Percentiles rank a stretch among this genome's conserved stretches.
Conservation (phyloP, 768 basidiomycete species). For the Calocybe cyanea region DNA sequence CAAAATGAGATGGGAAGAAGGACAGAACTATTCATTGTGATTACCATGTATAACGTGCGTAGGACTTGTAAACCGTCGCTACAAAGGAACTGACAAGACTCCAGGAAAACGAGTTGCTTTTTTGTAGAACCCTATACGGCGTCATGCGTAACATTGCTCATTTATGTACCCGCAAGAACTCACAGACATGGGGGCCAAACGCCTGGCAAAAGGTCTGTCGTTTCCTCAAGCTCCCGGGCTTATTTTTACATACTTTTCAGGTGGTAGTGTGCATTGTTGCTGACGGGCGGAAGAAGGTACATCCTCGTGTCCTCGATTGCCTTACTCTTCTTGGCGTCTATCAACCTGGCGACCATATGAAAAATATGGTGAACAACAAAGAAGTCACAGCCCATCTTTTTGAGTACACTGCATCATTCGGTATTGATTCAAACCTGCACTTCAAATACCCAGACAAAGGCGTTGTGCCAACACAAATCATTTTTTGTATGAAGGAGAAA, state of each 20-base stretch:
- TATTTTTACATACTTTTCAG: conserved; percentile 28
- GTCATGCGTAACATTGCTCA: conserved; percentile 88
- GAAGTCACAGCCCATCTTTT: conserved; percentile 63
- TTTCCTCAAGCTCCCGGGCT: background rate
- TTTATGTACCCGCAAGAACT: conserved; percentile 80
- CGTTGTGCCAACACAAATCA: conserved; percentile 90
- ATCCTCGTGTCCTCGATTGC: conserved; percentile 83
- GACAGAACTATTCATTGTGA: conserved; percentile 90
- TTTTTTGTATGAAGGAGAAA: conserved; percentile 89
- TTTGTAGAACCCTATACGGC: conserved; percentile 91
- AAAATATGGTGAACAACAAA: conserved; percentile 64
- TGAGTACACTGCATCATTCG: conserved; percentile 84
- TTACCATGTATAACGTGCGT: conserved; percentile 95
- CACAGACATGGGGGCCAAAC: conserved; percentile 93
- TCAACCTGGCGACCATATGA: conserved; percentile 51
- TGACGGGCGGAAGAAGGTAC: conserved; percentile 79
- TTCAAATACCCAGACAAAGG: conserved; percentile 91
- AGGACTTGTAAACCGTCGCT: conserved; percentile 3
- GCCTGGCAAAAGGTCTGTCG: conserved; percentile 88
- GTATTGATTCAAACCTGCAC: conserved; percentile 71
- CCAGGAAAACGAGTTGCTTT: conserved; percentile 85
- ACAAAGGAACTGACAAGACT: conserved; percentile 4
- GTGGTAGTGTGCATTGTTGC: conserved; percentile 92
- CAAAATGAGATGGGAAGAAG: conserved; percentile 77
- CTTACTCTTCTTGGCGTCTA: conserved; percentile 92